Conservation (phyloP, 345 rosid species). For the Rubroshorea leprosula region DNA sequence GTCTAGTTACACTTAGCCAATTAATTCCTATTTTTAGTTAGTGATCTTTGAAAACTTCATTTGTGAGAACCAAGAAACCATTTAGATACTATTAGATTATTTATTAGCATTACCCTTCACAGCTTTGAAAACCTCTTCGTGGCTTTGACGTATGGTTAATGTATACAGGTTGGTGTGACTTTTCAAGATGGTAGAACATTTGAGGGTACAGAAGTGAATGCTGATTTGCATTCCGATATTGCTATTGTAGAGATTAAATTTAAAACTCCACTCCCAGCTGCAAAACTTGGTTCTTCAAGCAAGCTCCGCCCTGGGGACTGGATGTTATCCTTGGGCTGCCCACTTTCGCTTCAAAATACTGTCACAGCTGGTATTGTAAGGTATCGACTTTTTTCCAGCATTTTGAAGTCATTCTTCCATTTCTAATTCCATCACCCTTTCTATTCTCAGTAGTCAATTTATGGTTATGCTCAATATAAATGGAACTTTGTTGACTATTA, state of each 20-base stretch:
- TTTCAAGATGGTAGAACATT: constrained; percentile 92
- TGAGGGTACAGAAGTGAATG: constrained; percentile 69
- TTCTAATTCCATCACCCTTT: no score
- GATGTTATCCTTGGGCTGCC: no score
- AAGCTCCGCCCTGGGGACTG: no score
- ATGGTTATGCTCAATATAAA: neutral
- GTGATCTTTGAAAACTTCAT: no score
- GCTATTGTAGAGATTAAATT: constrained; percentile 84
- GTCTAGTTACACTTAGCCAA: neutral
- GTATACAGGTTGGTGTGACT: constrained; percentile 68
- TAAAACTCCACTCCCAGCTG: constrained; percentile 69
- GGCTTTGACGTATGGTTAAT: constrained; percentile 1
- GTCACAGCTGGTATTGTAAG: constrained; percentile 93
- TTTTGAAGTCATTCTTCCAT: no score
- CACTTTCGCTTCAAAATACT: no score
- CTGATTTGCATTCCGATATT: constrained; percentile 87
- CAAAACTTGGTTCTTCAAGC: no score
- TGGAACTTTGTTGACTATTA: constrained; percentile 38
- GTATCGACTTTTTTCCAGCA: constrained; percentile 20
- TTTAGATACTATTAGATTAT: no score
- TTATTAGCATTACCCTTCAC: no score
- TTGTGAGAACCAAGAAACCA: neutral
- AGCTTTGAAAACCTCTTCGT: neutral
- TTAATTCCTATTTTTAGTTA: no score
- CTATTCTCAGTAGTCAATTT: neutral